Base-by-base conservation (phyloP, 2,329 filamentous ascomycete species). In the Lachnellula occidentalis region DNA sequence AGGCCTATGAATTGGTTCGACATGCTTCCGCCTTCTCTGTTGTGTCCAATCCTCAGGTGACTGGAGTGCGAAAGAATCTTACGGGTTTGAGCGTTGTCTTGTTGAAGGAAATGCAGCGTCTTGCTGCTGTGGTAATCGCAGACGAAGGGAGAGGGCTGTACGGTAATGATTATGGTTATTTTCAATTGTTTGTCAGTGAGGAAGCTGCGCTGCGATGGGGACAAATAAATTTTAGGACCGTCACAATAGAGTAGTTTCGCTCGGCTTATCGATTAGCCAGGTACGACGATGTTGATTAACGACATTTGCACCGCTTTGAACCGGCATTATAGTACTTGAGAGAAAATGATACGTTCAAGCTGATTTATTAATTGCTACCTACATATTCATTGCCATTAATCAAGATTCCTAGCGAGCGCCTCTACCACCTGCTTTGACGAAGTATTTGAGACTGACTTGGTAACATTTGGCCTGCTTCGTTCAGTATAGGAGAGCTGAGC, bases 1-100 rank as follows among this genome's bases (percentile, higher is more conserved):
- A 70, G 65, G 22, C 68, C 68, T 42, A 70, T 68, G 51, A 70
- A 69, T 51, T 65, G 62, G 53, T 64, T 64, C 56, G 65, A 64
- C 67, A 69, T 70, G 37, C 48, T 58, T 51, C 48, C 12, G 48
- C 51, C 37, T 34, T 27, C 53, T 57, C 39, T 57, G 15, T 48
- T 56, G 49, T 48, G 52, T 58, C 37, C 53, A 51, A 56, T 31
- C 51, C 42, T 56, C 47, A 37, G 47, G 49, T 43, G 15, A 9
- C 27, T 31, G 27, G 11, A 31, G 27, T 12, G 22, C n/a, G 41
- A 43, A 43, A 19, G 41, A 43, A 19, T 45, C 21, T 11, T 15
- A 14, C 22, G 11, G 43, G 43, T 31, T 45, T 45, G 19, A 31
- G 43, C 41, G 15, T 12, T 11, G 27, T 31, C 27, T 19, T 15